Percentiles rank a stretch among this genome's conserved stretches.
Conservation (phyloP, 352 stramenopile genomes). For the Phytophthora lateralis region DNA sequence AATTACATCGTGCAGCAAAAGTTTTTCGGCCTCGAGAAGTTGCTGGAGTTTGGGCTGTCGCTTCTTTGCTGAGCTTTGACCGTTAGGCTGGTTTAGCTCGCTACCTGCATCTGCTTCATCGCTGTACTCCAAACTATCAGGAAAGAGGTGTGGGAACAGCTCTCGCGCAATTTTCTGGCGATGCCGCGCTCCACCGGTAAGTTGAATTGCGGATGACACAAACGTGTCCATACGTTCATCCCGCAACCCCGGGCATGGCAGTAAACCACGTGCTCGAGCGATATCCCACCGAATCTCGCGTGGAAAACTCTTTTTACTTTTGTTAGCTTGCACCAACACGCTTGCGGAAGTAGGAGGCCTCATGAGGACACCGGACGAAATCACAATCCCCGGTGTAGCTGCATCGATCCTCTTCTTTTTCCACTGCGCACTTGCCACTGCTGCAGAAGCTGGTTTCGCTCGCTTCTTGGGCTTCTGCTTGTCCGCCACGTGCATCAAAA, state of each 20-base stretch:
- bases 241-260: slow-evolving; percentile 72
- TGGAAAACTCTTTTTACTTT: slow-evolving; percentile 54
- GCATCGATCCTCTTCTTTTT: slow-evolving; percentile 28
- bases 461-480: slow-evolving; percentile 53
- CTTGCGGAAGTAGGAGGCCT: slow-evolving; percentile 18
- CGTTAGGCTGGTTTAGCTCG: slow-evolving; percentile 7
- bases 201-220: slow-evolving; percentile 57
- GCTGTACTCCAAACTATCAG: slow-evolving; percentile 17
- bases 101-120: slow-evolving; percentile 13
- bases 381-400: slow-evolving; percentile 5
- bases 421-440: slow-evolving; percentile 3
- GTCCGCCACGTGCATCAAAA: slow-evolving; percentile 60
- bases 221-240: slow-evolving; percentile 60
- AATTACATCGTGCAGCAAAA: slow-evolving; percentile 75
- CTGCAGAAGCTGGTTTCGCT: slow-evolving; percentile 13
- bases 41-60: slow-evolving; percentile 32
- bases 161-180: slow-evolving; percentile 71
- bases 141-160: slow-evolving; percentile 72
- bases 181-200: slow-evolving; percentile 68
- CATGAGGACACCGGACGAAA: slow-evolving; percentile 15
- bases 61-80: slow-evolving; percentile 19
- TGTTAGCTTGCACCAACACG: slow-evolving; percentile 27
- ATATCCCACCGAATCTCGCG: slow-evolving; percentile 65
- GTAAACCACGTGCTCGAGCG: slow-evolving; percentile 38
- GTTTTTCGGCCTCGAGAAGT: slow-evolving; percentile 57